Evolutionary conservation across 306 rosid species (phyloP), one percentile per base, ranked within the genome.

Genomic region (Clitoria ternatea): DNA sequence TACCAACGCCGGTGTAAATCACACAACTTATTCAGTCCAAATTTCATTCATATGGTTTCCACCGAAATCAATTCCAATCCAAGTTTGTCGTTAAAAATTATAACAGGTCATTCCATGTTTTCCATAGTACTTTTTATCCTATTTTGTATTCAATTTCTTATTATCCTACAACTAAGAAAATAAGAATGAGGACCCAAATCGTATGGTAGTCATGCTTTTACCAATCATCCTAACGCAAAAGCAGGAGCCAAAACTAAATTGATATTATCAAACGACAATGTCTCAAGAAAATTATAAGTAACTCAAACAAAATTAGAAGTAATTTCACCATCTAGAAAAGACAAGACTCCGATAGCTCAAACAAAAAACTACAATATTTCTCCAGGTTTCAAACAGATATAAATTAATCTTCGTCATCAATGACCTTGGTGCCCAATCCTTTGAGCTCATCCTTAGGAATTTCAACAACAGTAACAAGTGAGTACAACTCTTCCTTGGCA

Each of bases 401-500:
- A 59, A 80, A 60, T 85, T 82, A 93, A 73, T 90, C 97, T 42
- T 93, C 97, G 23, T 93, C 98, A 3, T 90, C 98, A 37, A 93
- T 88, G 43, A 87, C 94, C 86, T 88, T 90, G 15, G 98, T 93
- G 27, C 92, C 92, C 87, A 93, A 73, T 0, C 96, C 98, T 66
- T 80, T 85, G 70, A 90, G 77, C 73, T 96, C 98, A 10, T 93
- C 98, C 6, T 86, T 75, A 2, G 98, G 96, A 72, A 85, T 77
- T 64, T 93, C 98, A 17, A 96, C 88, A 7, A 93, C 97, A 0
- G 98, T 93, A 2, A 93, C 97, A 14, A 93, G 96, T 3, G 98
- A 93, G 80, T 77, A 93, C 0, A 93, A 82, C 76, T 93, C 98
- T 76, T 93, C 98, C 92, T 90, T 93, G 5, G 98, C 98, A 81